A percentile compares a stretch with the other conserved stretches of the same genome.
These are phyloP conservation scores for Termitomyces sp. DNA, from an alignment of 768 basidiomycete genomes.

Conservation along the genomic window DNA sequence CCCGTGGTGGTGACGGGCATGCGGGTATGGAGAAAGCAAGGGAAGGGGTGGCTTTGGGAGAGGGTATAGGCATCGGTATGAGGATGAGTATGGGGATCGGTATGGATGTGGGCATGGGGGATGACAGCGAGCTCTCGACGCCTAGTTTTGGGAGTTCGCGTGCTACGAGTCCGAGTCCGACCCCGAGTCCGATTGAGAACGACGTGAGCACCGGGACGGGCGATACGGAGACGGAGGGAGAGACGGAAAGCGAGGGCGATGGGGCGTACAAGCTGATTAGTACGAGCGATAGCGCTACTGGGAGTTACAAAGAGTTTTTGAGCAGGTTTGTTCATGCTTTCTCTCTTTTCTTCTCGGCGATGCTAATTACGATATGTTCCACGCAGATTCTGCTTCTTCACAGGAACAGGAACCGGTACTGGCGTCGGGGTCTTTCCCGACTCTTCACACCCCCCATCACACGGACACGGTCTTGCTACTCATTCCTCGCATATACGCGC, in stretches of 20 bases:
- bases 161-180: constrained; percentile 21
- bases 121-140: constrained; percentile 36
- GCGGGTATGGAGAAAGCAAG: background rate
- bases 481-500: background rate
- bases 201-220: constrained; percentile 23
- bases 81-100: background rate
- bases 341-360: background rate
- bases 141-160: constrained; percentile 43
- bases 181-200: constrained; percentile 5
- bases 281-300: constrained; percentile 11
- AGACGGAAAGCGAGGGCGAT: constrained; percentile 14
- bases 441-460: background rate
- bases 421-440: constrained; percentile 1
- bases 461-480: background rate
- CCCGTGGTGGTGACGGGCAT: background rate
- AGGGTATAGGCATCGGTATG: background rate
- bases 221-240: constrained; percentile 18
- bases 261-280: background rate
- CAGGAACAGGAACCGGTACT: constrained; percentile 40
- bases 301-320: constrained; percentile 57
- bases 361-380: background rate
- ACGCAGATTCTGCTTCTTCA: constrained; percentile 76
- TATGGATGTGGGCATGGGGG: constrained; percentile 14
- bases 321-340: constrained; percentile 45
- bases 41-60: background rate